Evolutionary conservation across 192 early-diverging fungal genomes (phyloP).

Genomic region (Chytriomyces confervae): DNA sequence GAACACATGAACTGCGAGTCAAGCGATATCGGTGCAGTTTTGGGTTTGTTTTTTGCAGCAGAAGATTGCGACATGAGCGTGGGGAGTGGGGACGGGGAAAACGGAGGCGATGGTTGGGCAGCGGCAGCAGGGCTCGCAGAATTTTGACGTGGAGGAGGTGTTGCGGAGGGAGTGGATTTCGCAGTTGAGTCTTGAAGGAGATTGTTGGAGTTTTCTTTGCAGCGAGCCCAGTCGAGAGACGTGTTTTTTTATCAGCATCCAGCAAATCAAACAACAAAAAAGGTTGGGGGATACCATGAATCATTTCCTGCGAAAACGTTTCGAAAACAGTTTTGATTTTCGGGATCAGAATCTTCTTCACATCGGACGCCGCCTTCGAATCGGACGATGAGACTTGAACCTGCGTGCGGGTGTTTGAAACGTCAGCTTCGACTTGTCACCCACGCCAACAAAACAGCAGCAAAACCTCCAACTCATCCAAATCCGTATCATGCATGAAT

Average conservation of each 20-base stretch:
- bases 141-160: not conserved
- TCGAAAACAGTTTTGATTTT: constrained; percentile 51
- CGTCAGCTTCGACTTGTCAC: not conserved
- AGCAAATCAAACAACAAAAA: no score
- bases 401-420: not conserved
- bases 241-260: not conserved
- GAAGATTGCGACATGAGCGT: constrained; percentile 34
- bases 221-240: not conserved
- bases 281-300: constrained; percentile 51
- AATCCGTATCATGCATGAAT: constrained; percentile 84
- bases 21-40: constrained; percentile 63
- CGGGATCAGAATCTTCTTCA: constrained; percentile 6
- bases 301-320: constrained; percentile 72
- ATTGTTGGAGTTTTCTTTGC: constrained; percentile 23
- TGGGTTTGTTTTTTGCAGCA: constrained; percentile 47
- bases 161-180: not conserved
- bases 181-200: not conserved
- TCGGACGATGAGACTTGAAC: not conserved
- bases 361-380: not conserved
- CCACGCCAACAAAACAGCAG: not conserved
- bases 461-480: constrained; percentile 73
- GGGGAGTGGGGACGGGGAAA: constrained; percentile 45
- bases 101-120: constrained; percentile 71
- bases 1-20: constrained; percentile 83
- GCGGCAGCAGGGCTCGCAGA: constrained; percentile 8